phyloP scores from a whole-genome alignment of 768 basidiomycete species.

The Podaxis sp. region DNA sequence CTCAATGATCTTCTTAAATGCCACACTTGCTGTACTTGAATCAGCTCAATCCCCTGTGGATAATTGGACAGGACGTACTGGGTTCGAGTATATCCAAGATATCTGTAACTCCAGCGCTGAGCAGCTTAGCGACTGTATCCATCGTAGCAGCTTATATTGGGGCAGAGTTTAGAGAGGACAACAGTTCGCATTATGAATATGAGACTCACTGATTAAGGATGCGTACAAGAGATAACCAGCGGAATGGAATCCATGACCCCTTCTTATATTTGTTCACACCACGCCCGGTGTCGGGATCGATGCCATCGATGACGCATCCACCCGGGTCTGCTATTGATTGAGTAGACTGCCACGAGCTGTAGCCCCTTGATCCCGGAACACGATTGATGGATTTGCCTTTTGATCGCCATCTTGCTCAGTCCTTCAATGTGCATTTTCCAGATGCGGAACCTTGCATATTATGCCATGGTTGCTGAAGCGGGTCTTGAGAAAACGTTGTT shows the following conservation, averaged over 20 bases:
- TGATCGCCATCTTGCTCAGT: no score
- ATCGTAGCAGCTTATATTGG: background rate
- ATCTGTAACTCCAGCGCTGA: background rate
- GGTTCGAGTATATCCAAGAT: conserved; percentile 6
- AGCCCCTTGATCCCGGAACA: background rate
- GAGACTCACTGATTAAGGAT: background rate
- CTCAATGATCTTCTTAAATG: background rate
- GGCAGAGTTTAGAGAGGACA: background rate
- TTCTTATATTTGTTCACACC: background rate
- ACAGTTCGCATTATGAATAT: background rate
- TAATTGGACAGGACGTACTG: background rate
- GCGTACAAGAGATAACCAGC: background rate
- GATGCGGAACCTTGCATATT: background rate
- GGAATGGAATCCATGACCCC: background rate
- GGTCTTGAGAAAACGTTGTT: background rate
- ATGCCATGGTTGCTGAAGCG: background rate
- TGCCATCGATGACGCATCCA: no score
- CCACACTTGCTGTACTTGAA: background rate
- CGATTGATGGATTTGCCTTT: background rate
- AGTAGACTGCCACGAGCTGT: background rate
- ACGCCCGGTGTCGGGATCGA: no score
- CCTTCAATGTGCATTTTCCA: background rate
- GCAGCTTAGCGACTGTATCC: background rate
- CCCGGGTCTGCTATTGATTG: no score
- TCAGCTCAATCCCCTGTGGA: background rate